Conservation (phyloP, 768 basidiomycete genomes). For the Porpolomopsis calyptriformis region DNA sequence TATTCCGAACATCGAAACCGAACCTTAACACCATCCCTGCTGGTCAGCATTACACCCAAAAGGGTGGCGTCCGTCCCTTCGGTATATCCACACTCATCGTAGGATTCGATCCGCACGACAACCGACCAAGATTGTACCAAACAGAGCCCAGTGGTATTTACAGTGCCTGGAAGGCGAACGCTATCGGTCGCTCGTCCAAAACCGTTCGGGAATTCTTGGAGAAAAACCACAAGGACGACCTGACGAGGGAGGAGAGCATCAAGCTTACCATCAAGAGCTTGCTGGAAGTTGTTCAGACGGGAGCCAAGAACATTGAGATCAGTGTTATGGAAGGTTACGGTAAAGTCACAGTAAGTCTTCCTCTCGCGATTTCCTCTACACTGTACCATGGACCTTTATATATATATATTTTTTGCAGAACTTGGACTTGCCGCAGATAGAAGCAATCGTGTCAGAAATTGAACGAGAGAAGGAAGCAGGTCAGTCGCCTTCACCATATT, state of each 20-base stretch:
- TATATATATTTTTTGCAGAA: constrained; percentile 39
- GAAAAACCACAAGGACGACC: constrained; percentile 91
- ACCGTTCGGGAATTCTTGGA: constrained; percentile 98
- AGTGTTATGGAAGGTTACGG: constrained; percentile 95
- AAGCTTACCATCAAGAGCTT: constrained; percentile 93
- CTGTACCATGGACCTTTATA: background rate
- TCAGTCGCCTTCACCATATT: constrained; percentile 23
- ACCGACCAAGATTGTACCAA: constrained; percentile 80
- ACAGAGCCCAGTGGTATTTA: constrained; percentile 98
- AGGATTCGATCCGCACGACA: constrained; percentile 92
- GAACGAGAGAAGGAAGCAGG: constrained; percentile 97
- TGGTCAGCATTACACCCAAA: constrained; percentile 87
- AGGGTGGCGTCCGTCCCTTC: constrained; percentile 95
- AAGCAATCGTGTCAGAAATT: constrained; percentile 84
- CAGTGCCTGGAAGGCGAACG: constrained; percentile 99
- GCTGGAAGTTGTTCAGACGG: constrained; percentile 96
- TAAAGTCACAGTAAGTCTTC: constrained; percentile 65
- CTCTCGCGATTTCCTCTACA: background rate
- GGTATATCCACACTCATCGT: constrained; percentile 95
- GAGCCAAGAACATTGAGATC: constrained; percentile 99
- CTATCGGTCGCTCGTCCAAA: constrained; percentile 95
- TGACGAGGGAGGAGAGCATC: constrained; percentile 81
- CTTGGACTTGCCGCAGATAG: constrained; percentile 78
- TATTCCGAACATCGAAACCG: background rate
- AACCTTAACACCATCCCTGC: too few relatives aligned